Evolutionary conservation across 2,329 filamentous ascomycete species (phyloP), one percentile per base, ranked within the genome.

Genomic region (Xylariaceae sp.): DNA sequence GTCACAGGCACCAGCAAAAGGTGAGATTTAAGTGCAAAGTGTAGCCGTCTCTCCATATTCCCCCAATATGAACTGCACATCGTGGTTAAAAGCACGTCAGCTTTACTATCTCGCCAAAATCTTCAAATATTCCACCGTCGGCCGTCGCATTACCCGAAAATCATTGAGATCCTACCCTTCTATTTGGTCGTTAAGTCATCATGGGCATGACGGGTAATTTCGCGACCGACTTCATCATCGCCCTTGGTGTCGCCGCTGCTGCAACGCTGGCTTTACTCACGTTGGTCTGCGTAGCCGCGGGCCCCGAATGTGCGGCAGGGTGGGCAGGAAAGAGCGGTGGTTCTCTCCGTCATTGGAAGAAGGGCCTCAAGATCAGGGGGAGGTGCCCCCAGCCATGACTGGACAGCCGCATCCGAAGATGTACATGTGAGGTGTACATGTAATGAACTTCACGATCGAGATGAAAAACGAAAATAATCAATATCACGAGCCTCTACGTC

Each of bases 261-360:
- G 43, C 30, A 8, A 56, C 52, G 2, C 38, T 54, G 11, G 46
- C 42, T 2, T 31, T 46, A 9, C 40, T 54, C 15, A 44, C 48
- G 16, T 9, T 59, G 9, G 33, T 59, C 18, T 59, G 56, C 22
- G 37, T 49, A 17, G 15, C 48, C 8, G 52, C 12, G 56, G 52
- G 9, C 51, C 55, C 32, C 45, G 49, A 3, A n/a, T 52, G 37
- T 56, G 47, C 19, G 40, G 49, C 7, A 19, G 42, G 12, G 18
- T 40, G 24, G 37, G 42, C 9, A 47, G 44, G 31, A 52, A 43
- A 19, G 54, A 58, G 13, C 40, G 38, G 4, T 54, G 52, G 54
- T 42, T 50, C 19, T 30, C 37, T 13, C 24, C 36, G 15, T 42
- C 49, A 3, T 19, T 51, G 0, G 54, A 57, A 30, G 49, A 54